These are phyloP conservation scores for Calonectria hawksworthii DNA, from an alignment of 2,329 filamentous ascomycete genomes.

Conservation along the genomic window DNA sequence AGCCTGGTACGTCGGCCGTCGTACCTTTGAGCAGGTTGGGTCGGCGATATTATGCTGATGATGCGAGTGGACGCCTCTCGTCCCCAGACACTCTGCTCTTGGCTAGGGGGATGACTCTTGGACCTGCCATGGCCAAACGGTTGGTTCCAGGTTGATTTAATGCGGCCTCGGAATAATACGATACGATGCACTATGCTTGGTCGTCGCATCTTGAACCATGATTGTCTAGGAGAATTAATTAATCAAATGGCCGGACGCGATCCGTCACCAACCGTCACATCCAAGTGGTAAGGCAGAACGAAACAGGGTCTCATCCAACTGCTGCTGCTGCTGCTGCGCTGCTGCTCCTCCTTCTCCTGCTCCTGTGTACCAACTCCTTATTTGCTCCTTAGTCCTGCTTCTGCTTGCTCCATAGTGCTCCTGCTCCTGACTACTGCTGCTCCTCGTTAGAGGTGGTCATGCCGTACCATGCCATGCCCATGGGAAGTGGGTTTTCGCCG, in stretches of 20 bases:
- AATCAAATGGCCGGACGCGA: constrained; percentile 5
- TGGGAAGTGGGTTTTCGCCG: constrained; percentile 20
- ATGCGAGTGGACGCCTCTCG: constrained; percentile 44
- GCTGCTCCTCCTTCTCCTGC: background rate
- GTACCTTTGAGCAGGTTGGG: constrained; percentile 42
- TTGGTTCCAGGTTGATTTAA: constrained; percentile 32
- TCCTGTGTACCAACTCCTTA: background rate
- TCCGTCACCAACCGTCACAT: background rate
- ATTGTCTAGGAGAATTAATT: constrained; percentile 17
- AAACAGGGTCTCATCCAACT: background rate
- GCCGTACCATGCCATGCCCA: constrained; percentile 15
- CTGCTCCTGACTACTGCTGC: background rate
- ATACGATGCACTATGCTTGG: constrained; percentile 22
- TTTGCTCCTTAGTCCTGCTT: background rate
- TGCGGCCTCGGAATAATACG: constrained; percentile 19
- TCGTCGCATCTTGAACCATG: constrained; percentile 19
- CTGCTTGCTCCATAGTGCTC: background rate
- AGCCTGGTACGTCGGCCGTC: constrained; percentile 37
- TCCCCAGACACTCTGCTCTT: constrained; percentile 28
- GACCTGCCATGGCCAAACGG: constrained; percentile 30
- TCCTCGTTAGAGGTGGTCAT: constrained; percentile 2
- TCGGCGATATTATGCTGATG: constrained; percentile 37
- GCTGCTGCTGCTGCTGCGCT: background rate
- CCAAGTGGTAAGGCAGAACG: constrained; percentile 1
- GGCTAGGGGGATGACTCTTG: constrained; percentile 21